Evolutionary conservation across 345 rosid genomes (phyloP).

Genomic region (Moricandia arvensis): DNA sequence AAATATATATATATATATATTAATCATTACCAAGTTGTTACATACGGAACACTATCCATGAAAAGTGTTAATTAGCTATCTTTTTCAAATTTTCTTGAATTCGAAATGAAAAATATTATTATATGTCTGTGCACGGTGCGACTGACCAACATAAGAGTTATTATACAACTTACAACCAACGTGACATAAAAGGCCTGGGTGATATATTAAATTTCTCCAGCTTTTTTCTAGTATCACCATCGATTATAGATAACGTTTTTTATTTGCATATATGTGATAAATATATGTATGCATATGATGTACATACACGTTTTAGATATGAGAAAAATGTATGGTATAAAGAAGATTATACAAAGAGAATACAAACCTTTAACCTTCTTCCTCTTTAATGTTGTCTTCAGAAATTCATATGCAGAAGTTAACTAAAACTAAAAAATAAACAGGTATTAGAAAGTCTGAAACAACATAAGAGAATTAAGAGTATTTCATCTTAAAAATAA

Average conservation of each 20-base stretch:
- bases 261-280: not conserved
- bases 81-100: not conserved
- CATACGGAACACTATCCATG: not conserved
- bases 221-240: not conserved
- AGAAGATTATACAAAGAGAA: slow-evolving; percentile 6
- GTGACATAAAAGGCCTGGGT: slow-evolving; percentile 32
- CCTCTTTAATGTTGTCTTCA: slow-evolving; percentile 1
- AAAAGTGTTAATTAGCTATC: not conserved
- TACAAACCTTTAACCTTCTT: slow-evolving; percentile 26
- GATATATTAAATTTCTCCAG: slow-evolving; percentile 26
- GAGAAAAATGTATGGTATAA: slow-evolving; percentile 3
- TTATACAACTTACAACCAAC: slow-evolving; percentile 38
- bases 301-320: slow-evolving; percentile 20
- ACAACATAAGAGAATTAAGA: not conserved
- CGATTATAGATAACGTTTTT: not conserved
- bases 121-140: slow-evolving; percentile 28
- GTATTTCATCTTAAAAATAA: not conserved
- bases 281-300: not conserved
- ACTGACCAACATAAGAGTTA: slow-evolving; percentile 34
- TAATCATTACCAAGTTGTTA: slow-evolving; percentile 14
- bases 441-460: not conserved
- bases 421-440: not conserved
- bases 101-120: not conserved
- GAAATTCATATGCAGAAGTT: not conserved
- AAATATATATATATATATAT: no score